phyloP scores from a whole-genome alignment of 495 filamentous ascomycete genomes.

The Podospora pseudoanserina region DNA sequence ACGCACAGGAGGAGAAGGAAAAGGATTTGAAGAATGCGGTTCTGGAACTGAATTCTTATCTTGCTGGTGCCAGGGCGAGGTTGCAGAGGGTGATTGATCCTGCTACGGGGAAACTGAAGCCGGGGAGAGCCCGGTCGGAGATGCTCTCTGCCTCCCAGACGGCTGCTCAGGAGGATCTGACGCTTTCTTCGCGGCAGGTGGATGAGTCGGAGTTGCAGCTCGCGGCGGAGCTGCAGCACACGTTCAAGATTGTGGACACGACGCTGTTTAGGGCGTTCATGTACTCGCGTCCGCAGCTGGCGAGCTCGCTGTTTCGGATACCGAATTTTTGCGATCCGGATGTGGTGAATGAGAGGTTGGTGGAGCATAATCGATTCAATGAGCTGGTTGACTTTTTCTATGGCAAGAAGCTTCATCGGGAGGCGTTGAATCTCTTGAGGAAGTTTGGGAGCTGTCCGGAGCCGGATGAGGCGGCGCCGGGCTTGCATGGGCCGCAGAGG shows the following conservation, averaged over 20 bases:
- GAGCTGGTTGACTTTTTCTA: conserved; percentile 96
- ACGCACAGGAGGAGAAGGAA: conserved; percentile 64
- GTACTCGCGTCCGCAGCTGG: conserved; percentile 78
- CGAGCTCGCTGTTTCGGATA: conserved; percentile 87
- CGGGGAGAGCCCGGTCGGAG: conserved; percentile 14
- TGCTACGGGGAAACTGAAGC: conserved; percentile 67
- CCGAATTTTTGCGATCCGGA: conserved; percentile 96
- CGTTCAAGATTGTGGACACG: conserved; percentile 83
- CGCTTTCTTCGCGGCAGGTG: conserved; percentile 46
- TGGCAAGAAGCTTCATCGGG: conserved; percentile 87
- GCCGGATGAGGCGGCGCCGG: conserved; percentile 58
- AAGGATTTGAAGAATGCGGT: conserved; percentile 79
- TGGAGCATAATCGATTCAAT: conserved; percentile 83
- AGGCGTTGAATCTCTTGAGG: conserved; percentile 77
- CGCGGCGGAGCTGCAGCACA: conserved; percentile 63
- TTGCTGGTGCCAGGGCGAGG: conserved; percentile 76
- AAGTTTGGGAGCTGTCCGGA: conserved; percentile 76
- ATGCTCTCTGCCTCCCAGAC: background rate
- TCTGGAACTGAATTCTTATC: conserved; percentile 74
- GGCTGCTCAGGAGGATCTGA: conserved; percentile 44
- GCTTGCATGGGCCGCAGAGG: conserved; percentile 74
- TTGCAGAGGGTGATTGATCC: conserved; percentile 79
- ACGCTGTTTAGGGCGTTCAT: conserved; percentile 92
- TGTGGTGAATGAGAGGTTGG: conserved; percentile 87
- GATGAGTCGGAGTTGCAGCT: conserved; percentile 54